Evolutionary conservation across 192 early-diverging fungal species (phyloP), one percentile per base, ranked within the genome.

Genomic region (Chytriomyces confervae): DNA sequence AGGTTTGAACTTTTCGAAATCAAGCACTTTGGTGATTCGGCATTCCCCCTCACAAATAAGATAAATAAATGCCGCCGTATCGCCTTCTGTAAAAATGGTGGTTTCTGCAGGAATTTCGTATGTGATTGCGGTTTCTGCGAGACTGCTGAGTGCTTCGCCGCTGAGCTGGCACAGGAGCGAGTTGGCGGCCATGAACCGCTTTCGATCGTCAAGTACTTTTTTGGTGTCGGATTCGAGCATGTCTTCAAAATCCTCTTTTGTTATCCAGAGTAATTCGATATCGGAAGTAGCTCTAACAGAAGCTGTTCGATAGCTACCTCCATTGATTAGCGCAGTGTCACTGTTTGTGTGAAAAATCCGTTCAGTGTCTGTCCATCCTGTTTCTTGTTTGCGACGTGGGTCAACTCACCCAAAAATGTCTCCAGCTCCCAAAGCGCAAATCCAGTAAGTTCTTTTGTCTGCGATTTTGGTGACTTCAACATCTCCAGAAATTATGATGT

Each of bases 161-260:
- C 49, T 20, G 36, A 70, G 36, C 27, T 29, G 47, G 20, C 49
- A 4, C 23, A 50, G 53, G n/a, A 70, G 53, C 3, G 50, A 23
- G 53, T 24, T n/a, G 7, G 20, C 20, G 8, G 49, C 7, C 10
- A 74, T 62, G 23, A 61, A n/a, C 10, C 27, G 11, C 46, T 74
- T 60, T n/a, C 72, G 72, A 18, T 74, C 72, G 10, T 74, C 18
- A 10, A 74, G 16, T 36, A 62, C 72, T 23, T 10, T 27, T 7
- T 62, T 10, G 13, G 72, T 46, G 13, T 74, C 60, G 11, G 2
- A n/a, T 62, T 74, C 18, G 43, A 74, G 61, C 5, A 74, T 49
- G 20, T 74, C 24, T 23, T n/a, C 53, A 27, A 74, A 74, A 46
- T 74, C 72, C 10, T 74, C 72, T 63, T 29, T n/a, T 2, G 72